Evolutionary conservation across 2,329 filamentous ascomycete species (phyloP).

Genomic region (Exophiala xenobiotica): DNA sequence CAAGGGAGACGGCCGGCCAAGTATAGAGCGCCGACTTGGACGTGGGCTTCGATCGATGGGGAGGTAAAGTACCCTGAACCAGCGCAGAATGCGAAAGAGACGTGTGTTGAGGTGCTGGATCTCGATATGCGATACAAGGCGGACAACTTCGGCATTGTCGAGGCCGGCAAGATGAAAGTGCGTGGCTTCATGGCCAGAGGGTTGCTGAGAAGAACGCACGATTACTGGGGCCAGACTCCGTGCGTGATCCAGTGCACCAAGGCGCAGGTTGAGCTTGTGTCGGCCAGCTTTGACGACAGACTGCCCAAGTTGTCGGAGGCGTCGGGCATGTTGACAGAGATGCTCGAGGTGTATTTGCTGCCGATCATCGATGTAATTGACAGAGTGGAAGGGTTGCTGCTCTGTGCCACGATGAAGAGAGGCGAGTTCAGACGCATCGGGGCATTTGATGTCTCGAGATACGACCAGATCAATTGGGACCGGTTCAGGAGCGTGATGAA

Average conservation of each 20-base stretch:
- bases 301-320: slow-evolving; percentile 28
- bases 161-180: slow-evolving; percentile 24
- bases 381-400: slow-evolving; percentile 29
- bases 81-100: slow-evolving; percentile 23
- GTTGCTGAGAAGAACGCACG: slow-evolving; percentile 25
- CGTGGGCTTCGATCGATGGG: slow-evolving; percentile 31
- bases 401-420: slow-evolving; percentile 31
- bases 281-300: slow-evolving; percentile 29
- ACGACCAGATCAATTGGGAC: slow-evolving; percentile 30
- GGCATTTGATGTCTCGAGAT: slow-evolving; percentile 26
- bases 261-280: slow-evolving; percentile 27
- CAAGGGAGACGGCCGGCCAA: slow-evolving; percentile 23
- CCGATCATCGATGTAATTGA: slow-evolving; percentile 30
- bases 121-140: slow-evolving; percentile 23
- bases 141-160: slow-evolving; percentile 27
- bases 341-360: slow-evolving; percentile 29
- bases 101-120: slow-evolving; percentile 31
- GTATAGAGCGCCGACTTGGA: slow-evolving; percentile 31
- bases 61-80: slow-evolving; percentile 28
- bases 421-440: slow-evolving; percentile 30
- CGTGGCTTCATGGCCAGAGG: slow-evolving; percentile 31
- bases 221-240: slow-evolving; percentile 30
- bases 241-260: slow-evolving; percentile 28
- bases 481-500: slow-evolving; percentile 31
- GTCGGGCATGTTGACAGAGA: slow-evolving; percentile 26